Base-by-base conservation (phyloP, 1,284 basidiomycete genomes). In the Dichomitus squalens region DNA sequence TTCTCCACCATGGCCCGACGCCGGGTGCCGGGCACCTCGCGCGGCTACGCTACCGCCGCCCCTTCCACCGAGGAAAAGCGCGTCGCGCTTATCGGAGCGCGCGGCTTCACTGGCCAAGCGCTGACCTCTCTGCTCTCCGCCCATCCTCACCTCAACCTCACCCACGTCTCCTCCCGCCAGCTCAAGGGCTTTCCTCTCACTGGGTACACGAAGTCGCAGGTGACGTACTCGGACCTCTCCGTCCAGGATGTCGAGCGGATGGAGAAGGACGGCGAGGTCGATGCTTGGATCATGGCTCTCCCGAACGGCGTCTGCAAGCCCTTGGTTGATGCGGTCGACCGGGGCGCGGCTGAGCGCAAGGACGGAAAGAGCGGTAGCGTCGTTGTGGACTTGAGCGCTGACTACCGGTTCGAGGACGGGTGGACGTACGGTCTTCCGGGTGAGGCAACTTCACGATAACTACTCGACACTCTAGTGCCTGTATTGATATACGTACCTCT, bases 381-480 rank as follows among this genome's bases (percentile, higher is more conserved):
- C 38, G 80, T 99, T 51, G 90, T 99, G 47, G 96, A 99, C 72
- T 78, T 99, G 61, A 87, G 93, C 66, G 97, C 96, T 40, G 96
- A 99, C 76, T 95, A 95, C 75, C 81, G 96, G 58, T 99, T 99
- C 73, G 94, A 98, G 80, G 79, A 87, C 47, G 88, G 84, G 49
- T 99, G 96, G 96, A 93, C 92, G 61, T 99, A 99, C 72, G 96
- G 96, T 68, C 87, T 99, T 76, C 96, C 97, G 76, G 96, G 97
- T 99, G 85, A 92, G 95, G 77, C 69, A 70, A 71, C 72, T 65
- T 71, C 66, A 66, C 68, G 58, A 57, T 65, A 60, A 49, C 58
- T 33, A 25, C 6, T 53, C 44, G 51, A 18, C 20, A 39, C 2
- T 16, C 7, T 14, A 6, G 4, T 18, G 1, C 33, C 12, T 69